Evolutionary conservation across 1,284 basidiomycete species (phyloP).

Genomic region (Pseudozyma tsukubaensis): DNA sequence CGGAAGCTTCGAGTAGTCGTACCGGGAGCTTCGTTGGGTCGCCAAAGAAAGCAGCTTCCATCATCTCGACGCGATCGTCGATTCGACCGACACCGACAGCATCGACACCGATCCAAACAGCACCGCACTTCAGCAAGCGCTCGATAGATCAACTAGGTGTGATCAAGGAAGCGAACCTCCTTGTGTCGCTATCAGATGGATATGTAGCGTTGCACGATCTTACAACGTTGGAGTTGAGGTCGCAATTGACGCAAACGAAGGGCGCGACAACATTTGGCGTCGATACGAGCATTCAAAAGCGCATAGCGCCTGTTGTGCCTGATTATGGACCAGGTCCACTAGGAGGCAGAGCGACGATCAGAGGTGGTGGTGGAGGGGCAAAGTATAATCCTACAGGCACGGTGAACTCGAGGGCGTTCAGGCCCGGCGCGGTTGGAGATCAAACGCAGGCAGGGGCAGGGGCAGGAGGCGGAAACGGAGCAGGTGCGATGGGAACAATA

Average conservation of each 20-base stretch:
- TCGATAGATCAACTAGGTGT: slow-evolving; percentile 87
- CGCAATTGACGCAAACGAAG: slow-evolving; percentile 74
- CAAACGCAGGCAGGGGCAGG: slow-evolving; percentile 15
- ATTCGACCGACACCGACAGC: neutral
- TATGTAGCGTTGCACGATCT: slow-evolving; percentile 73
- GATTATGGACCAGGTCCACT: slow-evolving; percentile 50
- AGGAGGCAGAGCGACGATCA: slow-evolving; percentile 29
- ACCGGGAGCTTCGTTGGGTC: slow-evolving; percentile 17
- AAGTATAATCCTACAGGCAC: slow-evolving; percentile 23
- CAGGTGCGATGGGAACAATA: slow-evolving; percentile 8
- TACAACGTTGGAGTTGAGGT: slow-evolving; percentile 75
- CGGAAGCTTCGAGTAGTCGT: slow-evolving; percentile 3
- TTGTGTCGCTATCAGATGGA: slow-evolving; percentile 84
- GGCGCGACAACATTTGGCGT: slow-evolving; percentile 83
- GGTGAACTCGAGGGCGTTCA: slow-evolving; percentile 28
- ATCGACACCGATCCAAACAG: slow-evolving; percentile 27
- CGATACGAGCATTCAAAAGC: slow-evolving; percentile 74
- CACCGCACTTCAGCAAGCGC: slow-evolving; percentile 73
- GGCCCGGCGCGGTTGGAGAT: slow-evolving; percentile 43
- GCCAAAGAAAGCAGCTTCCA: slow-evolving; percentile 23
- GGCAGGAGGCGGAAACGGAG: slow-evolving; percentile 2
- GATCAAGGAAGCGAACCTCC: slow-evolving; percentile 82
- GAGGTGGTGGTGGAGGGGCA: slow-evolving; percentile 11
- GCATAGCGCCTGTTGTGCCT: slow-evolving; percentile 19
- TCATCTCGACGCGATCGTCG: slow-evolving; percentile 23